Evolutionary conservation across 148 eudicot genomes (phyloP).

Genomic region (Talinum fruticosum): DNA sequence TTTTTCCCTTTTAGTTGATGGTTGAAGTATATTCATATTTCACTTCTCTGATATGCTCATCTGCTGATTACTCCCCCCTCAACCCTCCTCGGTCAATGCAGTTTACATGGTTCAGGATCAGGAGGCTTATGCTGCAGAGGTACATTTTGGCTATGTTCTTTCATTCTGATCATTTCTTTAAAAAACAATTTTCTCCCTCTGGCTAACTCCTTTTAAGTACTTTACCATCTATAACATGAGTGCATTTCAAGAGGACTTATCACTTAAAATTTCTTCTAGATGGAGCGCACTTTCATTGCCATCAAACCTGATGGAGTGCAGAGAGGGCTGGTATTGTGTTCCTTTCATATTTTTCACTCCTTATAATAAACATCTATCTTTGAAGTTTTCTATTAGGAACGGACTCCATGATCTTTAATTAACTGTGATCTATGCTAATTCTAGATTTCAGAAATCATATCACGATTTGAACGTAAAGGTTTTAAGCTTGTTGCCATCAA

Average conservation of each 20-base stretch:
- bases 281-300: constrained; percentile 97
- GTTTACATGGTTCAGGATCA: constrained; percentile 91
- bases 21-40: neutral
- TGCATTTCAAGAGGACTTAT: neutral
- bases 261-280: constrained; percentile 29
- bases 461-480: constrained; percentile 96
- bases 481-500: constrained; percentile 91
- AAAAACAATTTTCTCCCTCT: no score
- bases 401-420: neutral
- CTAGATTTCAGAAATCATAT: constrained; percentile 86
- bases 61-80: neutral
- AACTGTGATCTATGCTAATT: constrained; percentile 10
- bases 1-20: neutral
- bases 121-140: constrained; percentile 91
- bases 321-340: constrained; percentile 76
- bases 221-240: neutral
- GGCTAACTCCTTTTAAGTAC: no score
- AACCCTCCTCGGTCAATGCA: constrained; percentile 30
- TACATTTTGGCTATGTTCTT: constrained; percentile 19
- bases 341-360: neutral
- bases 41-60: neutral
- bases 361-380: neutral
- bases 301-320: constrained; percentile 99
- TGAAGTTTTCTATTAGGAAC: neutral
- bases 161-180: neutral